Base-by-base conservation (phyloP, 2,329 filamentous ascomycete genomes). In the Tolypocladium pustulatum region DNA sequence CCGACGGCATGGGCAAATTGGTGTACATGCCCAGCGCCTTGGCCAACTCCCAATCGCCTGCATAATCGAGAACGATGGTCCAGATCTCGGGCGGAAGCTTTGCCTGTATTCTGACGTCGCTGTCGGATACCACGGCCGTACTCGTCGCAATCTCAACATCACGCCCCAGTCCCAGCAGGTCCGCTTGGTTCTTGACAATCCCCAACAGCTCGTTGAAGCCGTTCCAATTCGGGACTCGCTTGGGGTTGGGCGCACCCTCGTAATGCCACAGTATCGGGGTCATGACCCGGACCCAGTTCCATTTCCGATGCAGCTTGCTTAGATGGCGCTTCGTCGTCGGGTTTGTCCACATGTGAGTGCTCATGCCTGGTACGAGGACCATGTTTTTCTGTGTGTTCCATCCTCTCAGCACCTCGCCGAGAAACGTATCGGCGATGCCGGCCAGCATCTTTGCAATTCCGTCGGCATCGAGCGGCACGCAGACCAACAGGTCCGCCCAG, bases 351-450 rank as follows among this genome's bases (percentile, higher is more conserved):
- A 93, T 91, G 61, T 89, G 82, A 1, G 84, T 85, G 38, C 89
- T 93, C 91, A 97, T 95, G 63, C 90, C 90, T 0, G 92, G 91
- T 8, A 96, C 86, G 59, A 97, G 76, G 55, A 96, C 75, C 36
- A 96, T 88, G 65, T 87, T 89, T 74, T 96, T 96, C 8, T 87
- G 87, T 0, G 88, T 85, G 66, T 95, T 87, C 92, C 92, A 97
- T 58, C 89, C 89, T 57, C 92, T 83, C 55, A 97, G 71, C 1
- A 96, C 83, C 65, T 93, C 88, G 57, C 95, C 79, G 9, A 95
- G 79, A 57, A 96, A 79, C 36, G 87, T 95, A 67, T 90, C 90
- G 3, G 90, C 87, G 59, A 93, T 82, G 57, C 92, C 92, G 57
- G 87, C 84, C 68, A 96, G 79, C 91, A 97, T 96, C 70, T 90